phyloP scores from a whole-genome alignment of 164 flowering plant genomes.

The Macadamia integrifolia region DNA sequence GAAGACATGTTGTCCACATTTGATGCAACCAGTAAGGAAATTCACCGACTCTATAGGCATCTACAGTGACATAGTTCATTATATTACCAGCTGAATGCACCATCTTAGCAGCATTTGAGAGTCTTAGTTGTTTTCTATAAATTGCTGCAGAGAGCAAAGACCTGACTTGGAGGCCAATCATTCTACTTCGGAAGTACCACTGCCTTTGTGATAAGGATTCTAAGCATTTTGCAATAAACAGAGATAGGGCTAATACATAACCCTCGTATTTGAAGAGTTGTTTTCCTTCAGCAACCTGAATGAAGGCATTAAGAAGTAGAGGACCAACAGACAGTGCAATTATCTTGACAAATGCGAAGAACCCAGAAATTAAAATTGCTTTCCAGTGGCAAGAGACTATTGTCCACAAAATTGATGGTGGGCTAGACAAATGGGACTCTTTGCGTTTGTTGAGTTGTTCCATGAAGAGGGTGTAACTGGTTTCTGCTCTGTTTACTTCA shows the following conservation, averaged over 20 bases:
- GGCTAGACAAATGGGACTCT: slow-evolving; percentile 7
- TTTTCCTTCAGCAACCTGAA: slow-evolving; percentile 53
- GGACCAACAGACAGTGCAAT: slow-evolving; percentile 46
- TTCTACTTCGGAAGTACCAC: slow-evolving; percentile 48
- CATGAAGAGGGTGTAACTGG: slow-evolving; percentile 34
- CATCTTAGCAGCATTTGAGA: slow-evolving; percentile 46
- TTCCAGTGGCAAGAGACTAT: slow-evolving; percentile 44
- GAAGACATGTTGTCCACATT: slow-evolving; percentile 58
- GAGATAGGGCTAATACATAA: slow-evolving; percentile 30
- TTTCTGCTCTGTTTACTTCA: slow-evolving; percentile 38
- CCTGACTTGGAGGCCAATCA: slow-evolving; percentile 54
- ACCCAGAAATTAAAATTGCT: slow-evolving; percentile 45
- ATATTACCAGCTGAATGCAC: slow-evolving; percentile 57
- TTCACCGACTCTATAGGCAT: slow-evolving; percentile 74
- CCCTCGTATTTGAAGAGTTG: slow-evolving; percentile 43
- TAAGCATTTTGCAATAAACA: slow-evolving; percentile 44
- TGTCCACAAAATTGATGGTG: slow-evolving; percentile 33
- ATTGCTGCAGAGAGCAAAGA: slow-evolving; percentile 62
- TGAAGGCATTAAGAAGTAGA: slow-evolving; percentile 54
- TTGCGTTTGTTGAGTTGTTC: slow-evolving; percentile 30
- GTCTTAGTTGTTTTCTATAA: slow-evolving; percentile 50
- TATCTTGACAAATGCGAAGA: slow-evolving; percentile 49
- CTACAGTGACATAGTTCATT: slow-evolving; percentile 58
- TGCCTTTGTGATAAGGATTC: slow-evolving; percentile 67
- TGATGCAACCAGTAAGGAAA: slow-evolving; percentile 73